These are phyloP conservation scores for Neurospora sp. DNA, from an alignment of 495 filamentous ascomycete species.

Conservation along the genomic window DNA sequence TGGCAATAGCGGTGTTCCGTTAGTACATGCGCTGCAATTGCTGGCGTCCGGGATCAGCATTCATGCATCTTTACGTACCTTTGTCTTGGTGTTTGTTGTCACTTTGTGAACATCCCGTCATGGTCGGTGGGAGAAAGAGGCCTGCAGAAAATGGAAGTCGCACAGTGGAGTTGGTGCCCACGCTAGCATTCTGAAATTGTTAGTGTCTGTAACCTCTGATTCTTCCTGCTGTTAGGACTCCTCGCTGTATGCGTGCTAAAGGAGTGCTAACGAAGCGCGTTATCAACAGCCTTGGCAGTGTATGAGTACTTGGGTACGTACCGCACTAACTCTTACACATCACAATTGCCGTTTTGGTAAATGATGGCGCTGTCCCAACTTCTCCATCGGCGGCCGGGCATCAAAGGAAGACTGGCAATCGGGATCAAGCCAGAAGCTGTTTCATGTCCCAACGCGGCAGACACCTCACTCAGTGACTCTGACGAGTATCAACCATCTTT, in stretches of 20 bases:
- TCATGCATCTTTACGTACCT: not conserved
- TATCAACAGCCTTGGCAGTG: not conserved
- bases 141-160: not conserved
- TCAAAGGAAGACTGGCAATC: not conserved
- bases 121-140: not conserved
- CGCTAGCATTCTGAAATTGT: not conserved
- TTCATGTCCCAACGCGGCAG: not conserved
- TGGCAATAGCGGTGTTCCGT: not conserved
- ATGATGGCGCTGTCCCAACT: not conserved
- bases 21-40: not conserved
- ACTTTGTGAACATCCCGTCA: not conserved
- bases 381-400: not conserved
- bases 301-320: not conserved
- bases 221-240: not conserved
- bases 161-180: not conserved
- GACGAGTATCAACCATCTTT: not conserved
- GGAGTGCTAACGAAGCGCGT: not conserved
- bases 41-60: not conserved
- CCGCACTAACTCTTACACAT: not conserved
- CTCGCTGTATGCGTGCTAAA: not conserved
- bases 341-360: not conserved
- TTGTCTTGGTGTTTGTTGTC: not conserved
- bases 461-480: not conserved
- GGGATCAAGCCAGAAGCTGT: not conserved
- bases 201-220: not conserved